Conservation (phyloP, 1,139 yeast genomes). For the Diutina rugosa region DNA sequence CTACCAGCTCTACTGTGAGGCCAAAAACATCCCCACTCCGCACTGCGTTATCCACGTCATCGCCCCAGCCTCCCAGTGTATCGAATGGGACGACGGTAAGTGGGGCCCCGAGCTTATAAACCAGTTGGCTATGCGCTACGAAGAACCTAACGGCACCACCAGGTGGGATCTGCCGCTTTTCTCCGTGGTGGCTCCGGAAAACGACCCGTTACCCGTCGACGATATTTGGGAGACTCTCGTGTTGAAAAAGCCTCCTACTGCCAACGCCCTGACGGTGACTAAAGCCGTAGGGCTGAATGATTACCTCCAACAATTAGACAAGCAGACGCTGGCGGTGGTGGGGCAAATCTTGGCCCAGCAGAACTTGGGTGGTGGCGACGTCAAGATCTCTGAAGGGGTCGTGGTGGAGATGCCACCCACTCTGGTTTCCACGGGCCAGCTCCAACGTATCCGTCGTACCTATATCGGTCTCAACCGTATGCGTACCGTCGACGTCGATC, state of each 20-base stretch:
- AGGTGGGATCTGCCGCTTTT: slow-evolving; percentile 95
- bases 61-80: slow-evolving; percentile 48
- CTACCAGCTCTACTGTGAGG: slow-evolving; percentile 88
- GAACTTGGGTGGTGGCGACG: slow-evolving; percentile 40
- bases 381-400: slow-evolving; percentile 25
- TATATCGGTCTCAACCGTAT: slow-evolving; percentile 70
- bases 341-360: slow-evolving; percentile 47
- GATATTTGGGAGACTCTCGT: slow-evolving; percentile 66
- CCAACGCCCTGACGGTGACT: slow-evolving; percentile 65
- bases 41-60: slow-evolving; percentile 75
- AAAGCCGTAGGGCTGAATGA: slow-evolving; percentile 64
- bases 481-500: slow-evolving; percentile 52
- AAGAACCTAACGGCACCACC: slow-evolving; percentile 78
- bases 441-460: slow-evolving; percentile 75
- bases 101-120: slow-evolving; percentile 65
- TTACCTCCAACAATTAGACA: slow-evolving; percentile 71
- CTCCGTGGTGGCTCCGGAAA: slow-evolving; percentile 49
- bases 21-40: slow-evolving; percentile 71
- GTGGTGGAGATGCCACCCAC: slow-evolving; percentile 51
- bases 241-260: slow-evolving; percentile 48
- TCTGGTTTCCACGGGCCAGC: slow-evolving; percentile 56
- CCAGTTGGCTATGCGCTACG: slow-evolving; percentile 74
- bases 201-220: slow-evolving; percentile 42
- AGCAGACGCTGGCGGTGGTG: slow-evolving; percentile 53
- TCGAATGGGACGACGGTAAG: slow-evolving; percentile 53